These are phyloP conservation scores for Pseudogymnoascus verrucosus DNA, from an alignment of 2,329 filamentous ascomycete genomes.

Conservation along the genomic window DNA sequence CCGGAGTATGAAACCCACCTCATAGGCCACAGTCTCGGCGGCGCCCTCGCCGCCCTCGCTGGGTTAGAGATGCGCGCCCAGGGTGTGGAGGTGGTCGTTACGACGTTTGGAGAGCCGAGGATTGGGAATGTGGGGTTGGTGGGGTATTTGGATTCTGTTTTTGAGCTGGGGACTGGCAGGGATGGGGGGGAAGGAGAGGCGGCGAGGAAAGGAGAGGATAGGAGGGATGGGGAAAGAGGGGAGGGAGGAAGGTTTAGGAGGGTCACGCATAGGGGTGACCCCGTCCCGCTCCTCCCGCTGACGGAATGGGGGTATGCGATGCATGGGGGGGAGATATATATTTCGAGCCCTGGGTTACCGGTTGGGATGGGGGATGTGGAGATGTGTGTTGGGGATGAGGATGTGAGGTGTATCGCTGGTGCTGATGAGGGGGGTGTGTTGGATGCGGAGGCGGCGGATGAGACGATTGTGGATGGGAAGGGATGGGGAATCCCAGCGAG, in stretches of 20 bases:
- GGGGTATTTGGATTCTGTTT: constrained; percentile 46
- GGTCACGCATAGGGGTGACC: constrained; percentile 80
- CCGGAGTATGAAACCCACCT: constrained; percentile 66
- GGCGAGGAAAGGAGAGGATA: not conserved
- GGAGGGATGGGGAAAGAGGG: not conserved
- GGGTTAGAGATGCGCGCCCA: constrained; percentile 67
- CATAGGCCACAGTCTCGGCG: constrained; percentile 76
- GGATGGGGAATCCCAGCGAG: constrained; percentile 32
- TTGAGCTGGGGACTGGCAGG: too few relatives aligned
- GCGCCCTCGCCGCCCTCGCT: constrained; percentile 82
- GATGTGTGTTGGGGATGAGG: constrained; percentile 63
- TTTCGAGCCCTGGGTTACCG: constrained; percentile 61
- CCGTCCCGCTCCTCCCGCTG: constrained; percentile 79
- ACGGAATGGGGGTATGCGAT: constrained; percentile 80
- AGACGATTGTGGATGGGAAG: constrained; percentile 27
- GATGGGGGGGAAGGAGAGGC: not conserved
- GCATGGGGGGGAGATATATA: constrained; percentile 84
- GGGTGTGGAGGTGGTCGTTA: constrained; percentile 70
- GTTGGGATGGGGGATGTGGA: constrained; percentile 61
- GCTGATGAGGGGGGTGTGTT: constrained; percentile 12
- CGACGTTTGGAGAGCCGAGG: constrained; percentile 86
- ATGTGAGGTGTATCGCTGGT: constrained; percentile 63
- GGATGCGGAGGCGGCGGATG: not conserved
- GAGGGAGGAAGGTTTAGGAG: constrained; percentile 49
- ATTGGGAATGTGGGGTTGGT: constrained; percentile 51